A percentile compares a stretch with the other conserved stretches of the same genome.
phyloP scores from a whole-genome alignment of 352 stramenopile species.

The Phytopythium litorale region DNA sequence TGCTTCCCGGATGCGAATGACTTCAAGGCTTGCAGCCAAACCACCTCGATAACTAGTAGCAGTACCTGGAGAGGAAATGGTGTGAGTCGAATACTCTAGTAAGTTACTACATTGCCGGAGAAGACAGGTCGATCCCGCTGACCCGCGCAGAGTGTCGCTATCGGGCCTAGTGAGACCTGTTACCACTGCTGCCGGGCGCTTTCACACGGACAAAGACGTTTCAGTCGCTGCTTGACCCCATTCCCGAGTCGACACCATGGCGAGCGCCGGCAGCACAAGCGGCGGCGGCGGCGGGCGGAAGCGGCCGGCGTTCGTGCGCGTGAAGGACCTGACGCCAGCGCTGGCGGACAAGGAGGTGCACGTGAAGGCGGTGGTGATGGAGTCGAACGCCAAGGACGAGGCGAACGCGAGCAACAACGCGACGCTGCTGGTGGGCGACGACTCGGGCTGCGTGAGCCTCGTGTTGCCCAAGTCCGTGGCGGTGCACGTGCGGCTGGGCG shows the following conservation, averaged over 20 bases:
- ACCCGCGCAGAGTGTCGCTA: not conserved
- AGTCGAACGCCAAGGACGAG: constrained; percentile 82
- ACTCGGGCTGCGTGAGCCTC: constrained; percentile 75
- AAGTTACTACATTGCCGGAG: not conserved
- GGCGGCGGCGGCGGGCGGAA: constrained; percentile 26
- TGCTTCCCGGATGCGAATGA: not conserved
- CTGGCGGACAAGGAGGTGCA: constrained; percentile 61
- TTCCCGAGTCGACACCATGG: constrained; percentile 2
- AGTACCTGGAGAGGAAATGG: not conserved
- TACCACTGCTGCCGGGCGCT: not conserved
- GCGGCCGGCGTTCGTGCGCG: constrained; percentile 47
- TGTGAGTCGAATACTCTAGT: not conserved
- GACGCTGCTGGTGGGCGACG: constrained; percentile 79
- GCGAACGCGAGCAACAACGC: constrained; percentile 68
- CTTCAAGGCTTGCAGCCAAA: not conserved
- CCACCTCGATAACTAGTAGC: not conserved
- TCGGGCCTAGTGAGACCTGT: no score
- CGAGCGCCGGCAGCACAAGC: constrained; percentile 5
- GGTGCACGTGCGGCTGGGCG: constrained; percentile 61
- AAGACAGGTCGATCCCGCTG: not conserved
- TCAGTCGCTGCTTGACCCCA: not conserved
- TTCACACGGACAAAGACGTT: not conserved
- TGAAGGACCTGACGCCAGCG: constrained; percentile 70
- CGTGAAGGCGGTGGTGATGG: constrained; percentile 79
- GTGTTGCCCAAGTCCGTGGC: constrained; percentile 72